These are phyloP conservation scores for Leccinum disarticulatum DNA, from an alignment of 768 basidiomycete species.

Conservation along the genomic window DNA sequence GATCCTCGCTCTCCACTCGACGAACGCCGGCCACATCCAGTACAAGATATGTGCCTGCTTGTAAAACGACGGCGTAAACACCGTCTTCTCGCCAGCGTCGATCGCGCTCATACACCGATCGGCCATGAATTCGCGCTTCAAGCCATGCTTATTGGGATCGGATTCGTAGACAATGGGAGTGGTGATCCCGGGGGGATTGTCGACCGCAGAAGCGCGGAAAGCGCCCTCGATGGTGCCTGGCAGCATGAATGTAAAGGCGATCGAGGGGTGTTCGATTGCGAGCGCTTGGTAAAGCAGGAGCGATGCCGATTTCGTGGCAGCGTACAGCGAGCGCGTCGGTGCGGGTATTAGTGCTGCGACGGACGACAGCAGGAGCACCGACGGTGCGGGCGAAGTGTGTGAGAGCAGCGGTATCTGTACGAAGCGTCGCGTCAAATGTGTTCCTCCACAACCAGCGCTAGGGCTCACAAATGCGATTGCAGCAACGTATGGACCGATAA, in stretches of 20 bases:
- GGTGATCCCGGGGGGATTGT: conserved; percentile 38
- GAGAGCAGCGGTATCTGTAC: conserved; percentile 74
- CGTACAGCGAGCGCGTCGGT: conserved; percentile 83
- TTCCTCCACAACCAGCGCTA: background rate
- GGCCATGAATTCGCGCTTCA: conserved; percentile 63
- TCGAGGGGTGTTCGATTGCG: conserved; percentile 73
- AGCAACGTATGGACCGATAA: conserved; percentile 64
- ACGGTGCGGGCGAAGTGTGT: conserved; percentile 61
- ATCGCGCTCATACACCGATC: conserved; percentile 56
- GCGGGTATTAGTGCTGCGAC: conserved; percentile 79
- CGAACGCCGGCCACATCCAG: conserved; percentile 59
- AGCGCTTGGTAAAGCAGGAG: conserved; percentile 76
- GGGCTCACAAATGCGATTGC: conserved; percentile 68
- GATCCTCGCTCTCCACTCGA: conserved; percentile 56
- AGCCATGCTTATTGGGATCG: conserved; percentile 56
- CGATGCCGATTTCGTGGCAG: conserved; percentile 79
- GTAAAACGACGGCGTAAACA: conserved; percentile 57
- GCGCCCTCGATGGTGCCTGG: conserved; percentile 74
- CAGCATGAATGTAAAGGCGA: conserved; percentile 60
- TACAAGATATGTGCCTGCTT: conserved; percentile 54
- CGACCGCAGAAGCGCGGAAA: conserved; percentile 80
- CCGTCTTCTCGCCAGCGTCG: conserved; percentile 53
- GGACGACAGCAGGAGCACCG: conserved; percentile 77
- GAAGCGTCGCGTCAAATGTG: background rate
- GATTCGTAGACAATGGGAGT: conserved; percentile 37